Evolutionary conservation across 2,329 filamentous ascomycete genomes (phyloP).

Genomic region (Trichothecium roseum): DNA sequence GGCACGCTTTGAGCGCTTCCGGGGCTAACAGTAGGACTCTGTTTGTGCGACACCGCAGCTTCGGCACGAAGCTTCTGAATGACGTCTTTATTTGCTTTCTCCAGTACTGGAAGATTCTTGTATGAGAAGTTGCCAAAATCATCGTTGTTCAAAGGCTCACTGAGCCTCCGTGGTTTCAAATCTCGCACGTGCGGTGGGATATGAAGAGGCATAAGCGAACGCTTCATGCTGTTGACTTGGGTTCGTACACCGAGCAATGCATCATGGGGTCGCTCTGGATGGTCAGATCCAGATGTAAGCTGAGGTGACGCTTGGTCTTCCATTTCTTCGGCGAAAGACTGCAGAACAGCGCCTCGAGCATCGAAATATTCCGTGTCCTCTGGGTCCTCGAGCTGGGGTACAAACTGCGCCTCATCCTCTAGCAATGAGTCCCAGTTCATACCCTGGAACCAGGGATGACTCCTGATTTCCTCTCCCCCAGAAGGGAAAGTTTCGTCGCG

Average conservation of each 20-base stretch:
- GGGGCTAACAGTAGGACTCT: constrained; percentile 29
- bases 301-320: constrained; percentile 78
- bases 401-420: constrained; percentile 93
- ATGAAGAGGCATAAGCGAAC: constrained; percentile 86
- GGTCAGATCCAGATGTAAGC: constrained; percentile 55
- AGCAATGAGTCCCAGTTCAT: constrained; percentile 83
- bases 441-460: constrained; percentile 78
- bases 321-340: constrained; percentile 87
- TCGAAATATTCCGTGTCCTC: constrained; percentile 99
- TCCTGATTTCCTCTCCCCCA: constrained; percentile 85
- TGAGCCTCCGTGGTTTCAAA: constrained; percentile 74
- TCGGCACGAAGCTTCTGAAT: constrained; percentile 93
- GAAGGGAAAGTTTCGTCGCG: constrained; percentile 69
- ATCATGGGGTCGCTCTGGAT: constrained; percentile 84
- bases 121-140: constrained; percentile 96
- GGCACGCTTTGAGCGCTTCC: constrained; percentile 27
- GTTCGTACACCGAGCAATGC: constrained; percentile 81
- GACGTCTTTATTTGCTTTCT: constrained; percentile 98
- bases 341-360: constrained; percentile 77
- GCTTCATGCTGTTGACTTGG: constrained; percentile 78
- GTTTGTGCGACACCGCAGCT: constrained; percentile 62
- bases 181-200: constrained; percentile 96
- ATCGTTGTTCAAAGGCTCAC: constrained; percentile 78
- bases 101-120: constrained; percentile 91
- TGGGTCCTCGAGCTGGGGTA: constrained; percentile 83